A percentile compares a stretch with the other conserved stretches of the same genome.
These are phyloP conservation scores for Xylaria grammica DNA, from an alignment of 495 filamentous ascomycete genomes.

Conservation along the genomic window DNA sequence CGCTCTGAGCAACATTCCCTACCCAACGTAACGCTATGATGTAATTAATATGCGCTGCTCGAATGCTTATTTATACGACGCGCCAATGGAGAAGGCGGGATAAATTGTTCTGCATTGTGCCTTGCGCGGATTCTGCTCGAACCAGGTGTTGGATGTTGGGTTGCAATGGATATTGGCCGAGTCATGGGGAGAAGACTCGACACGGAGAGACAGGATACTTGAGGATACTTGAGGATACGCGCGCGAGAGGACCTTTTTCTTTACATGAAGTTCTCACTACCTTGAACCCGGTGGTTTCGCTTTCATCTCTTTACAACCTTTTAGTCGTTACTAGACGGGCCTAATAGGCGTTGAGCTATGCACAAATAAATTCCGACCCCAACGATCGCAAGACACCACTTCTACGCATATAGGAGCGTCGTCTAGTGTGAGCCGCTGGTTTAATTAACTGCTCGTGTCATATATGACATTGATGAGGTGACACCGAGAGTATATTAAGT, in stretches of 20 bases:
- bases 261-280: neutral
- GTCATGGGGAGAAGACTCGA: neutral
- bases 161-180: neutral
- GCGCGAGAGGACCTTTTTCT: neutral
- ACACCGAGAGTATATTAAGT: neutral
- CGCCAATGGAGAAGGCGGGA: neutral
- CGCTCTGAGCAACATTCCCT: neutral
- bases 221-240: neutral
- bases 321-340: neutral
- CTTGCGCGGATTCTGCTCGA: neutral
- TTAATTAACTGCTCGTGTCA: too few species aligned
- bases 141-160: neutral
- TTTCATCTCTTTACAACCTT: neutral
- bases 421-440: too few species aligned
- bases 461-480: neutral
- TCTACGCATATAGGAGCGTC: too few species aligned
- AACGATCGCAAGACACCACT: too few species aligned
- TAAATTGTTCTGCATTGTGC: neutral
- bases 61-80: neutral
- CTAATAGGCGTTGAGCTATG: too few species aligned
- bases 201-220: neutral
- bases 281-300: neutral
- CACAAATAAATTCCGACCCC: too few species aligned
- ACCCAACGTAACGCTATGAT: constrained; percentile 10
- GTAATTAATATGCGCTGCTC: neutral